Evolutionary conservation across 306 rosid genomes (phyloP), one percentile per base, ranked within the genome.

Genomic region (Cucurbita pepo): DNA sequence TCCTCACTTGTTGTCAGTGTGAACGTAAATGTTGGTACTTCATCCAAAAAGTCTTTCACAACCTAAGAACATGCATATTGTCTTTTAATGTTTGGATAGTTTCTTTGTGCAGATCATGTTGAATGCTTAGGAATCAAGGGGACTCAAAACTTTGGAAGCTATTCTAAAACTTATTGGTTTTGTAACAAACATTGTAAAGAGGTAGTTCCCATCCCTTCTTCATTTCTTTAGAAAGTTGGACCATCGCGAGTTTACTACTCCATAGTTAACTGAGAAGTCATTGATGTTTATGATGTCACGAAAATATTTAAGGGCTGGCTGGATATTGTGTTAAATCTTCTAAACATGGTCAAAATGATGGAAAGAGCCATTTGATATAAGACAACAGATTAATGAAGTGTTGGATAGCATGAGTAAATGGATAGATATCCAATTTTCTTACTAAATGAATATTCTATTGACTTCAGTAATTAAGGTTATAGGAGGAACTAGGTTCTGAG

Each of bases 1-100:
- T 82, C 76, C 79, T 87, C 76, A 78, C 79, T 72, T 94, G 97
- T 79, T 48, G 72, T 71, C 97, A 94, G 45, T 94, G 98, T 76
- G 88, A 91, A 77, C 90, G 56, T 75, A 87, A 86, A 80, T 93
- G 98, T 88, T 75, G 66, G 88, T 65, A 73, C 53, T 51, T 70
- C 60, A 71, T 54, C 66, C 56, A 19, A 25, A 38, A 62, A 41
- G 16, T 69, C 44, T 2, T 61, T 38, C 22, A 69, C 43, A 56
- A 47, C 34, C 22, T 57, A 34, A 72, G 47, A 48, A 36, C 71
- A 55, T 52, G 71, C 5, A 41, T 45, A 18, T 36, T 55, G 38
- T 43, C 37, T 41, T 22, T 19, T 7, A 38, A 75, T 53, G 58
- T 43, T 54, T 44, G 51, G 50, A 9, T 70, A 43, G 40, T 19